phyloP scores from a whole-genome alignment of 352 stramenopile genomes.

The Phytophthora pinifolia region DNA sequence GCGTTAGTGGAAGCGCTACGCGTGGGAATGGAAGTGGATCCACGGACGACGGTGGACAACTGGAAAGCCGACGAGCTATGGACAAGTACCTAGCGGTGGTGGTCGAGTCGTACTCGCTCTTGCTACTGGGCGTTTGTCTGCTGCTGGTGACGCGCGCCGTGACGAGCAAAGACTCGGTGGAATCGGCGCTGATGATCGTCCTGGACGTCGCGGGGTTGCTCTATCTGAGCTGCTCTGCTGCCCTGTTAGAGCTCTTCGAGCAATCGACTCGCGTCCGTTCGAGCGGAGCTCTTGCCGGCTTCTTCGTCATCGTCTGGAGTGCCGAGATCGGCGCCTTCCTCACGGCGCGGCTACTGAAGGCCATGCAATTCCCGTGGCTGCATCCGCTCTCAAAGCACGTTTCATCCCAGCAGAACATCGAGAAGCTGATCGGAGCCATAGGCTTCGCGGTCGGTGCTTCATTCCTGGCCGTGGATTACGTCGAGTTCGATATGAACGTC shows the following conservation, averaged over 20 bases:
- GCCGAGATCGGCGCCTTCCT: slow-evolving; percentile 55
- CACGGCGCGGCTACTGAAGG: slow-evolving; percentile 47
- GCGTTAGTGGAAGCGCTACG: slow-evolving; percentile 1
- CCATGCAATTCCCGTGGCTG: slow-evolving; percentile 51
- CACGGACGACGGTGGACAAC: slow-evolving; percentile 1
- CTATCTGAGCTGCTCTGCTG: slow-evolving; percentile 45
- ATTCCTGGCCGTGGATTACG: slow-evolving; percentile 30
- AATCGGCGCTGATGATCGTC: slow-evolving; percentile 56
- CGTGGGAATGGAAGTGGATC: slow-evolving; percentile 11
- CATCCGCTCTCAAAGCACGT: slow-evolving; percentile 50
- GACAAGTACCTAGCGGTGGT: slow-evolving; percentile 43
- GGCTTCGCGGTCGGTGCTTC: slow-evolving; percentile 37
- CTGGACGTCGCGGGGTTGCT: slow-evolving; percentile 54
- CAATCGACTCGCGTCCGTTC: slow-evolving; percentile 28
- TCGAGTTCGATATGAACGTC: slow-evolving; percentile 42
- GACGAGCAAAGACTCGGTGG: slow-evolving; percentile 63
- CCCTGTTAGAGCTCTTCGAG: slow-evolving; percentile 53
- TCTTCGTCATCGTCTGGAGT: slow-evolving; percentile 61
- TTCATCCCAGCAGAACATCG: slow-evolving; percentile 58
- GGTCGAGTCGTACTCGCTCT: slow-evolving; percentile 57
- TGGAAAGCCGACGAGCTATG: slow-evolving; percentile 20
- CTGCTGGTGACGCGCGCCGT: slow-evolving; percentile 49
- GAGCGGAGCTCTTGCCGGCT: slow-evolving; percentile 39
- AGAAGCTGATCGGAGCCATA: slow-evolving; percentile 55
- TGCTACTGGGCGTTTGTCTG: slow-evolving; percentile 41